Percentiles rank a stretch among this genome's conserved stretches.
phyloP scores from a whole-genome alignment of 2,329 filamentous ascomycete species.

The Phyllosticta citriasiana region DNA sequence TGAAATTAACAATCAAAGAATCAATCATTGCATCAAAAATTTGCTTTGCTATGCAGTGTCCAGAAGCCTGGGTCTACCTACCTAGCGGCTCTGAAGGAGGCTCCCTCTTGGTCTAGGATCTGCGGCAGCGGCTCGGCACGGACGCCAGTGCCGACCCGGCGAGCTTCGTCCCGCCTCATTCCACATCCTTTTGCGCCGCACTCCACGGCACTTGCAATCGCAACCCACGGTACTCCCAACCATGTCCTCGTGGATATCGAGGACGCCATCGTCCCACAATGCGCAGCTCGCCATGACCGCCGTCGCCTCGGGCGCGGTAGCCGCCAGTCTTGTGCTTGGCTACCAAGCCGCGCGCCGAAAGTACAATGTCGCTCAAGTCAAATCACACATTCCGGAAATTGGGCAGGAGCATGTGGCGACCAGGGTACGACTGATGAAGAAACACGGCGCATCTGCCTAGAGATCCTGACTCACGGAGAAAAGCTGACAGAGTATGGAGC shows the following conservation, averaged over 20 bases:
- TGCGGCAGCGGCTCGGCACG: not conserved
- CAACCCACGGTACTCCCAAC: not conserved
- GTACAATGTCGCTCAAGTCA: slow-evolving; percentile 47
- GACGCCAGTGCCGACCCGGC: not conserved
- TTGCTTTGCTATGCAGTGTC: not conserved
- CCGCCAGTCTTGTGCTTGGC: slow-evolving; percentile 45
- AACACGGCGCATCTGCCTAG: not conserved
- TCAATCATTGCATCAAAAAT: not conserved
- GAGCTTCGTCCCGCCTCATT: not conserved
- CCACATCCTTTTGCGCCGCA: not conserved
- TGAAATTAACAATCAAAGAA: not conserved
- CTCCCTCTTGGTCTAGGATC: not conserved
- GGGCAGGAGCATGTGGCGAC: slow-evolving; percentile 41
- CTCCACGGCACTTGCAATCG: not conserved
- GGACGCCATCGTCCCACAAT: slow-evolving; percentile 35
- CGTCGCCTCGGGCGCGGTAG: slow-evolving; percentile 41
- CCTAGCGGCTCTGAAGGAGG: not conserved
- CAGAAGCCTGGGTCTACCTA: not conserved
- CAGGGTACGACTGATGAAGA: slow-evolving; percentile 30
- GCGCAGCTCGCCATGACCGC: slow-evolving; percentile 63
- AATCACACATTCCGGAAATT: slow-evolving; percentile 51
- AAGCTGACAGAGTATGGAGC: slow-evolving; percentile 54
- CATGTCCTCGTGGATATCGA: slow-evolving; percentile 39
- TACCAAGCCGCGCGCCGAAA: slow-evolving; percentile 46
- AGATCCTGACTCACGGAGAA: slow-evolving; percentile 17